A percentile compares a stretch with the other conserved stretches of the same genome.
These are phyloP conservation scores for Trametes versicolor DNA, from an alignment of 1,284 basidiomycete species.

Conservation along the genomic window DNA sequence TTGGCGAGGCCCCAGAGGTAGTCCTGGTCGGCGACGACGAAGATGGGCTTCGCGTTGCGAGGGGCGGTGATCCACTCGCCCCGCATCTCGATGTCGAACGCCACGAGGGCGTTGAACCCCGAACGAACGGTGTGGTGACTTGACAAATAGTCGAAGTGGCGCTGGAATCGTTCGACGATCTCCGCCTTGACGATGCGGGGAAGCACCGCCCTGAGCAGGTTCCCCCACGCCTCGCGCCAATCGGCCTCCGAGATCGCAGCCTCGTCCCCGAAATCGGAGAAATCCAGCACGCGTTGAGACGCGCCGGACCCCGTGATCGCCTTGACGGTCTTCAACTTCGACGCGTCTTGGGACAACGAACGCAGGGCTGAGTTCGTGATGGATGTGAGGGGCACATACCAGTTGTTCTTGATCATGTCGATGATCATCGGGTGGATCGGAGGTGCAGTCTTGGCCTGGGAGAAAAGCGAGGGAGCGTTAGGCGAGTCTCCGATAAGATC, in stretches of 20 bases:
- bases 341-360: not conserved
- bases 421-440: not conserved
- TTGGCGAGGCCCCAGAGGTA: too few species aligned
- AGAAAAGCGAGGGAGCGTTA: not conserved
- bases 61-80: too few species aligned
- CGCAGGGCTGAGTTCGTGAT: conserved; percentile 3
- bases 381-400: not conserved
- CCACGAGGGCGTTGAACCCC: too few species aligned
- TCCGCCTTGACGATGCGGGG: too few species aligned
- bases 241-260: conserved; percentile 2
- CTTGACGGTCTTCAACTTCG: not conserved
- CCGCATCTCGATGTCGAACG: too few species aligned
- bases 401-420: not conserved
- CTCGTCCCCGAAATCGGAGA: conserved; percentile 9
- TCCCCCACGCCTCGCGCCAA: conserved; percentile 18
- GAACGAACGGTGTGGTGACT: too few species aligned
- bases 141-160: too few species aligned
- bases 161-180: too few species aligned
- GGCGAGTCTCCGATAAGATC: not conserved
- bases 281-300: not conserved
- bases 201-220: conserved; percentile 13
- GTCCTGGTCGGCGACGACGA: too few species aligned
- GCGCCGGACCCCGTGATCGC: not conserved
- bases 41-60: too few species aligned
- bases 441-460: not conserved